phyloP scores from a whole-genome alignment of 2,329 filamentous ascomycete species.

The Teratosphaeria zuluensis region DNA sequence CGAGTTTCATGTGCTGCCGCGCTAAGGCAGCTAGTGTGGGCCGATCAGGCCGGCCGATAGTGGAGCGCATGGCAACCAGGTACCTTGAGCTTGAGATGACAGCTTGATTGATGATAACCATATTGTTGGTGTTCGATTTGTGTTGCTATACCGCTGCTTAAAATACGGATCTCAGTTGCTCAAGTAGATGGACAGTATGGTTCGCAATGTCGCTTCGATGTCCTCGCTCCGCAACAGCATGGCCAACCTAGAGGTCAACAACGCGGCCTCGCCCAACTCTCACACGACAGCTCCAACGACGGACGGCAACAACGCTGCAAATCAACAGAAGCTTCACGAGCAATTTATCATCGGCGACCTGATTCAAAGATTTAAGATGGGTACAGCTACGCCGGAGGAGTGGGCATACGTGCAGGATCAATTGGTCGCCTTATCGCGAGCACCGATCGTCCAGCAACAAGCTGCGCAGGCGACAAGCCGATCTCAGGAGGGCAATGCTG shows the following conservation, averaged over 20 bases:
- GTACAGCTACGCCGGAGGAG: conserved; percentile 12
- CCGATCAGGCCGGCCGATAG: not conserved
- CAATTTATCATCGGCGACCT: conserved; percentile 14
- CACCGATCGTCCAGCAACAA: not conserved
- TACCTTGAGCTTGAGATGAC: not conserved
- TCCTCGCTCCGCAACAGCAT: conserved; percentile 13
- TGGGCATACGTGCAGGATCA: conserved; percentile 10
- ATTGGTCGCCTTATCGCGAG: conserved; percentile 1
- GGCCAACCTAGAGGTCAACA: conserved; percentile 10
- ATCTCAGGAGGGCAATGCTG: not conserved
- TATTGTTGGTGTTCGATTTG: not conserved
- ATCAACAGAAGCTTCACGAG: conserved; percentile 10
- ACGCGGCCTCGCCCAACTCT: conserved; percentile 2
- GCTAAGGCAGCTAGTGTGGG: not conserved
- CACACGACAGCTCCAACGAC: not conserved
- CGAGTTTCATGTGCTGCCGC: not conserved
- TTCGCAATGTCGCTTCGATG: conserved; percentile 20
- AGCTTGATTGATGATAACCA: not conserved
- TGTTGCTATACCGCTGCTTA: too few relatives aligned
- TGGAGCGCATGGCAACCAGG: not conserved
- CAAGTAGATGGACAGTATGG: conserved; percentile 11
- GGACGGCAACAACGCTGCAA: not conserved
- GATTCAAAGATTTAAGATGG: conserved; percentile 16
- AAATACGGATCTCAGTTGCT: not conserved
- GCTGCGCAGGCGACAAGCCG: not conserved